Evolutionary conservation across 345 rosid genomes (phyloP).

Genomic region (Hevea brasiliensis): DNA sequence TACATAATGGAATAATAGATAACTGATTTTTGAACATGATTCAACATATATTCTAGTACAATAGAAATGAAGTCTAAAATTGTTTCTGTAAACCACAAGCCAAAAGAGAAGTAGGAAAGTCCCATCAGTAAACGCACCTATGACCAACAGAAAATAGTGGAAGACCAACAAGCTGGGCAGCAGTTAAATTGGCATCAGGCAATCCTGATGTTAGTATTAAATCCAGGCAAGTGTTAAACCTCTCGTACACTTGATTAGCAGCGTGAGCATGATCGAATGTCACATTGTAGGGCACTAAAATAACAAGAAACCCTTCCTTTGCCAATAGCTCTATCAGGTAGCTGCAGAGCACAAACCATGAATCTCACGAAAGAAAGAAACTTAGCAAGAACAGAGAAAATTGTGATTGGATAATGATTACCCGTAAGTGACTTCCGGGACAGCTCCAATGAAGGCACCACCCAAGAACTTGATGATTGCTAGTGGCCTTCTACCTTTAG

Average conservation of each 20-base stretch:
- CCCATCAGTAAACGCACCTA: constrained; percentile 44
- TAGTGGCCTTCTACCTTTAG: constrained; percentile 49
- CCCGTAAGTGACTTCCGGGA: constrained; percentile 92
- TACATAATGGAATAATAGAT: neutral
- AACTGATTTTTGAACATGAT: neutral
- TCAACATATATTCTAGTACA: neutral
- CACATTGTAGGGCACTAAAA: constrained; percentile 84
- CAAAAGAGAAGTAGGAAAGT: neutral
- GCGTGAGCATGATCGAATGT: constrained; percentile 88
- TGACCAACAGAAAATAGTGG: constrained; percentile 88
- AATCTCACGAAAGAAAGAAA: neutral
- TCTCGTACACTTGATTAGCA: constrained; percentile 66
- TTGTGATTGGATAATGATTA: constrained; percentile 1
- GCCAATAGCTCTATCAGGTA: constrained; percentile 77
- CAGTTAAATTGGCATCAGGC: constrained; percentile 50
- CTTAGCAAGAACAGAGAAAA: neutral
- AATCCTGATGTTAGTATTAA: constrained; percentile 53
- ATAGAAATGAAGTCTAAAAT: neutral
- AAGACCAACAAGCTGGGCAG: constrained; percentile 57
- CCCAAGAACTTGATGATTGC: constrained; percentile 85
- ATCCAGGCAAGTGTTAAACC: constrained; percentile 74
- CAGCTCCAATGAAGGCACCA: constrained; percentile 89
- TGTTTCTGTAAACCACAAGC: neutral
- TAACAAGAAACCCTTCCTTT: constrained; percentile 76
- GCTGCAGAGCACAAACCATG: constrained; percentile 32